Evolutionary conservation across 1,284 basidiomycete genomes (phyloP).

Genomic region (Ustilago bromivora): DNA sequence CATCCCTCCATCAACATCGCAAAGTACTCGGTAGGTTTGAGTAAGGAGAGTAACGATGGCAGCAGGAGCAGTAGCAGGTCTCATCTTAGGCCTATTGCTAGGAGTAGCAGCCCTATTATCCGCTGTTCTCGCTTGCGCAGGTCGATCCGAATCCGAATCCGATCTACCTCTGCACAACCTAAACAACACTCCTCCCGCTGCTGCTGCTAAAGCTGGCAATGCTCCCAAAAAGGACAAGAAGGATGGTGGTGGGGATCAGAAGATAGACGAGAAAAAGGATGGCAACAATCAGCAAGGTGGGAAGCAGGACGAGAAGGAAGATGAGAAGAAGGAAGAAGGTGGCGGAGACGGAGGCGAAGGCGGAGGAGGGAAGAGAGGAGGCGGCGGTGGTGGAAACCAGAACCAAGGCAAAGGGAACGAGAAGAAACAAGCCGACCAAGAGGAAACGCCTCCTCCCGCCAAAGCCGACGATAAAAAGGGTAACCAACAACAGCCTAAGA

Average conservation of each 20-base stretch:
- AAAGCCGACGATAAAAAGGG: constrained; percentile 17
- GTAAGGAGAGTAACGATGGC: constrained; percentile 11
- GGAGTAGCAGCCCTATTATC: constrained; percentile 29
- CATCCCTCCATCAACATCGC: not conserved
- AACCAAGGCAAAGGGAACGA: constrained; percentile 9
- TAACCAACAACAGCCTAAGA: not conserved
- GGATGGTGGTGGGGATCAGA: not conserved
- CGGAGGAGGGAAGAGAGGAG: not conserved
- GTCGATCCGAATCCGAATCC: constrained; percentile 22
- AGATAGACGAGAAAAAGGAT: not conserved
- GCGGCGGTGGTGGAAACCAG: not conserved
- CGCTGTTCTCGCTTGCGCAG: constrained; percentile 28
- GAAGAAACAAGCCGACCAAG: constrained; percentile 10
- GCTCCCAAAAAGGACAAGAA: not conserved
- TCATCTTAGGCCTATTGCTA: constrained; percentile 26
- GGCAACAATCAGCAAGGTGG: not conserved
- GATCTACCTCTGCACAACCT: constrained; percentile 29
- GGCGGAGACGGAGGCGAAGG: not conserved
- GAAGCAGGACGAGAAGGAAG: not conserved
- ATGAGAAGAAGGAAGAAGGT: not conserved
- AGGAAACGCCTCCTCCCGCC: constrained; percentile 9
- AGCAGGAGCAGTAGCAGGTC: constrained; percentile 36
- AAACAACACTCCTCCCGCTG: not conserved
- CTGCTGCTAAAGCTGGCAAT: not conserved
- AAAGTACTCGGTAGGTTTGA: too few species aligned